Evolutionary conservation across 2,329 filamentous ascomycete species (phyloP).

Genomic region (Chrysoporthe deuterocubensis): DNA sequence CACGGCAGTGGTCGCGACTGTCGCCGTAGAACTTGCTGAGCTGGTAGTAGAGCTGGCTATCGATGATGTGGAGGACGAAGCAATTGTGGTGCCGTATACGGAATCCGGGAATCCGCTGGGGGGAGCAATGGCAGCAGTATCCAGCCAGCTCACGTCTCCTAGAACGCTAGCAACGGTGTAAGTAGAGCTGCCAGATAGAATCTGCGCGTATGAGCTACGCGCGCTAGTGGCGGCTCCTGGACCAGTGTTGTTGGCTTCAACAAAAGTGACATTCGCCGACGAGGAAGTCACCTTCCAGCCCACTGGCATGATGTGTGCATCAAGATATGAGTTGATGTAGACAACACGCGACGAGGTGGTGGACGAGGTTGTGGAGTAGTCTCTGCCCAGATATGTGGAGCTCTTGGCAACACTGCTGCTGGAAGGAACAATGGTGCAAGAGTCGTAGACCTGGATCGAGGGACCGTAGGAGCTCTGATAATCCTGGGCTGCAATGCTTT

Average conservation of each 20-base stretch:
- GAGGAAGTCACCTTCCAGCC: slow-evolving; percentile 36
- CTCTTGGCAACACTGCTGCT: slow-evolving; percentile 30
- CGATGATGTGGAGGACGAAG: slow-evolving; percentile 13
- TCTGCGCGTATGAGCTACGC: slow-evolving; percentile 32
- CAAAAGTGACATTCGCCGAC: slow-evolving; percentile 36
- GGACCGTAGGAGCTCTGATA: slow-evolving; percentile 34
- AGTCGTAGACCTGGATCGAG: slow-evolving; percentile 30
- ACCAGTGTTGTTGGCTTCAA: slow-evolving; percentile 40
- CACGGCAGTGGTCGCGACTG: slow-evolving; percentile 38
- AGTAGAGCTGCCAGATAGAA: slow-evolving; percentile 29
- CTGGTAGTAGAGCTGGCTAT: slow-evolving; percentile 22
- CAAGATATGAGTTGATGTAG: slow-evolving; percentile 38
- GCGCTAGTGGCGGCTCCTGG: slow-evolving; percentile 34
- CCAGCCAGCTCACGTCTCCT: slow-evolving; percentile 39
- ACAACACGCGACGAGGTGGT: slow-evolving; percentile 33
- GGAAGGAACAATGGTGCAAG: slow-evolving; percentile 27
- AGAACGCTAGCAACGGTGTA: slow-evolving; percentile 34
- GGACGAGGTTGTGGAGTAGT: slow-evolving; percentile 30
- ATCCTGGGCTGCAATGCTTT: slow-evolving; percentile 36
- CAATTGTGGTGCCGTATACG: slow-evolving; percentile 9
- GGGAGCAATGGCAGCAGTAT: slow-evolving; percentile 36
- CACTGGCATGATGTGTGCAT: slow-evolving; percentile 34
- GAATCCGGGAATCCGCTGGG: slow-evolving; percentile 24
- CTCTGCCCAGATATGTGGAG: slow-evolving; percentile 36
- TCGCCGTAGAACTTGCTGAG: slow-evolving; percentile 37